Conservation (phyloP, 805 yeast genomes). For the Starmerella kuoi region DNA sequence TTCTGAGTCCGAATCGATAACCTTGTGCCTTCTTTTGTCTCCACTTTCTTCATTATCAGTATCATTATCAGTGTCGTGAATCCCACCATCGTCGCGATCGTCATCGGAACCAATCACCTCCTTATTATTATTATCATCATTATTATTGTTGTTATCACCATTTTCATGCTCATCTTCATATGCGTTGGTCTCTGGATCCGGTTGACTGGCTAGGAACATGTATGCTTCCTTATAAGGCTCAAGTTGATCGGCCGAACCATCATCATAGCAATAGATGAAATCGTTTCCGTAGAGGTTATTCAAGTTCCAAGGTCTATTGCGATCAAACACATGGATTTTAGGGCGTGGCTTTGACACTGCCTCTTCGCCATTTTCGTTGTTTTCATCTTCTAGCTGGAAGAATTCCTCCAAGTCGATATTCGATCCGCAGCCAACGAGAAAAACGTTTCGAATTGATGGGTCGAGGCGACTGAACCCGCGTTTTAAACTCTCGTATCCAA, state of each 20-base stretch:
- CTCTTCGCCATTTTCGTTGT: slow-evolving; percentile 18
- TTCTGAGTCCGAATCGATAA: slow-evolving; percentile 9
- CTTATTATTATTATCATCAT: no score
- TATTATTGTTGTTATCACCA: slow-evolving; percentile 18
- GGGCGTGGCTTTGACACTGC: slow-evolving; percentile 27
- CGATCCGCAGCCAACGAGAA: slow-evolving; percentile 88
- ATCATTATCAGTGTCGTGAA: slow-evolving; percentile 3
- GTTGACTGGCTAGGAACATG: slow-evolving; percentile 29
- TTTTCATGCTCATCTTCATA: slow-evolving; percentile 17
- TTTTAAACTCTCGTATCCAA: slow-evolving; percentile 71
- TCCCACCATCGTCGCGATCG: background rate
- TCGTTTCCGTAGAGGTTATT: slow-evolving; percentile 82
- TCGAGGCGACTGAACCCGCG: slow-evolving; percentile 54
- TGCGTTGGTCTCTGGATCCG: slow-evolving; percentile 10
- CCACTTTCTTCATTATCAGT: slow-evolving; percentile 11
- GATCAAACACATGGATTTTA: slow-evolving; percentile 72
- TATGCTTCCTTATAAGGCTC: slow-evolving; percentile 51
- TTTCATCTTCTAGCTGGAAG: slow-evolving; percentile 26
- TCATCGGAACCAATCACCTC: slow-evolving; percentile 2
- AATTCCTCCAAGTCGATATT: slow-evolving; percentile 67
- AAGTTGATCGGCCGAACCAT: slow-evolving; percentile 60
- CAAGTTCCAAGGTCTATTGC: slow-evolving; percentile 92
- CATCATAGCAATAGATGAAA: slow-evolving; percentile 68
- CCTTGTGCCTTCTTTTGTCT: slow-evolving; percentile 1
- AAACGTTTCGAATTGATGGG: slow-evolving; percentile 58